Evolutionary conservation across 2,329 filamentous ascomycete genomes (phyloP), one percentile per base, ranked within the genome.

Genomic region (Gnomoniopsis sp.): DNA sequence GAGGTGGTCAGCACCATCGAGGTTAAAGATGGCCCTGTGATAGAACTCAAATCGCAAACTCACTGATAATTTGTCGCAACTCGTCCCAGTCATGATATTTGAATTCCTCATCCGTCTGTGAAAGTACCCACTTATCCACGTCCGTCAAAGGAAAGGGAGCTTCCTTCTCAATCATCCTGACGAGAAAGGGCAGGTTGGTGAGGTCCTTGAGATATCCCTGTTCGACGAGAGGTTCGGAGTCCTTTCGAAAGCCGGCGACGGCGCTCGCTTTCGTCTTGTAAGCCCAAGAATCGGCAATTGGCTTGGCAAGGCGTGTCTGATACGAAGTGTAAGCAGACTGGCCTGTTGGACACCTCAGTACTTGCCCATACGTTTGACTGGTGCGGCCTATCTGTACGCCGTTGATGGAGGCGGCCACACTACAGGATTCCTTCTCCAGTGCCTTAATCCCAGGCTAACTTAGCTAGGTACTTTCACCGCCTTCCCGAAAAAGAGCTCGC

Each of bases 31-130:
- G 26, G n/a, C 12, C 19, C 14, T 3, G 23, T 36, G 30, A 38
- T 11, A n/a, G 22, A 34, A n/a, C 15, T 11, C n/a, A 34, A 30
- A 2, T 30, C 15, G 10, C 22, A 38, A 26, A 64, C 79, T 66
- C 71, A 87, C 84, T 75, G 64, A 92, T 86, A 57, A 95, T 83
- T 11, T 82, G 75, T 69, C 82, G 84, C 62, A 95, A 81, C 58
- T 89, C 81, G 14, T 85, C 79, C 93, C 93, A 97, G 50, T 83
- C 80, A 72, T 93, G 86, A 48, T 80, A 80, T 61, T 79, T 75
- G 71, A 89, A 96, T 51, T 89, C 80, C 21, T 87, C 81, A 68
- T 97, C 91, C 1, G 84, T 84, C 63, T 81, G 77, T 33, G 83
- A 82, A 17, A 87, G 72, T 38, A 86, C 75, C 78, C 77, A 81